These are phyloP conservation scores for Fraxinus albicans DNA, from an alignment of 305 asterid species.

Conservation along the genomic window DNA sequence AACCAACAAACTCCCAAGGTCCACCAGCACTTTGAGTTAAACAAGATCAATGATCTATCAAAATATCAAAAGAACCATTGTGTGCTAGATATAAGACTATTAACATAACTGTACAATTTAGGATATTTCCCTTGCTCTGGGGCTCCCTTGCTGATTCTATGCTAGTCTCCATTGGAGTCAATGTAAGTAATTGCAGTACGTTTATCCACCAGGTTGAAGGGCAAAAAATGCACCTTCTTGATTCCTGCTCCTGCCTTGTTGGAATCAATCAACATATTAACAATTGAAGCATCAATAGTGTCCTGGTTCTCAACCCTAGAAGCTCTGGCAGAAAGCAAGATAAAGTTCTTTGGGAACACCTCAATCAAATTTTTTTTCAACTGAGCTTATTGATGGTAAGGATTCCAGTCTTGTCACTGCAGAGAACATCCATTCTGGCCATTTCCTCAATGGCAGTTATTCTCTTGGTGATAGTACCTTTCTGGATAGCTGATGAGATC, in stretches of 20 bases:
- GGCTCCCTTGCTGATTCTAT: slow-evolving; percentile 53
- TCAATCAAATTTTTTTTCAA: slow-evolving; percentile 61
- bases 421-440: slow-evolving; percentile 92
- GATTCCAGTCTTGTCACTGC: slow-evolving; percentile 88
- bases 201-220: slow-evolving; percentile 53
- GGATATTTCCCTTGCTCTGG: slow-evolving; percentile 49
- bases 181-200: slow-evolving; percentile 54
- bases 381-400: slow-evolving; percentile 88
- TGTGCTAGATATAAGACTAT: no score
- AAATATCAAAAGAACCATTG: no score
- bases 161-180: slow-evolving; percentile 46
- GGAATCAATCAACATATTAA: slow-evolving; percentile 68
- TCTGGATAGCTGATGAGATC: slow-evolving; percentile 50
- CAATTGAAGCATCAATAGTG: slow-evolving; percentile 86
- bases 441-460: slow-evolving; percentile 93
- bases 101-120: not conserved
- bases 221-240: slow-evolving; percentile 44
- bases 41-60: no score
- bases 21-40: slow-evolving; percentile 33
- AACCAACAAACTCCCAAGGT: slow-evolving; percentile 53
- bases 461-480: slow-evolving; percentile 91
- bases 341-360: slow-evolving; percentile 47
- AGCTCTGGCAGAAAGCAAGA: slow-evolving; percentile 64
- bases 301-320: slow-evolving; percentile 81
- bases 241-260: slow-evolving; percentile 66